Base-by-base conservation (phyloP, 2,329 filamentous ascomycete genomes). In the Raffaelea albimanens region DNA sequence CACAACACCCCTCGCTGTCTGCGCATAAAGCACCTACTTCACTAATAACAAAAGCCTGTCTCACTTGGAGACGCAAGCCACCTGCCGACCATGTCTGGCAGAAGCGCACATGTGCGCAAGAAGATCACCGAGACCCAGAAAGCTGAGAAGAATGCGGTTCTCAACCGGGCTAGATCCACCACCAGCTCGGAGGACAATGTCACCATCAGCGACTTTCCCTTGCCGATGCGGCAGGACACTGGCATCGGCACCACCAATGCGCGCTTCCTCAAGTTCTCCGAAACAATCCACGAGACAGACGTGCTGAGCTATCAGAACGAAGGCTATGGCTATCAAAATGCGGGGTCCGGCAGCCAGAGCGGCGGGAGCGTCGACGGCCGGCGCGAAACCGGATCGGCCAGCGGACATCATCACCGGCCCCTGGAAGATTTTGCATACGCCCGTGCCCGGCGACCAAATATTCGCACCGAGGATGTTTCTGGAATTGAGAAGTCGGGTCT, bases 31-130 rank as follows among this genome's bases (percentile, higher is more conserved):
- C 25, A 29, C 25, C 25, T 7, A 7, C 25, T 29, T 29, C 7
- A 29, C 25, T 13, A 29, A 7, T 29, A 7, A 13, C 7, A 29
- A 7, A 7, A 7, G 25, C 25, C 25, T n/a, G 25, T 29, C 25
- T 7, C 25, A 13, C 25, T 29, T 29, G 25, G 25, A 29, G 25
- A 29, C 25, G 25, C 25, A 13, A 29, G 25, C 25, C 7, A 29
- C 13, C 25, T 7, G 25, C 25, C 7, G 25, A 29, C 25, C 52
- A 80, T 80, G 76, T 80, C 76, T 7, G 75, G 74, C 50, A 67
- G 76, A 47, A 78, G 75, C 60, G 76, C 75, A 29, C 69, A 75
- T 54, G 75, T 76, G 58, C 72, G 76, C 56, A 78, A 78, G 59
- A 78, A 76, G 64, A 76, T 74, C 53, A 74, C 70, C 0, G 71